Percentiles rank a stretch among this genome's conserved stretches.
Conservation (phyloP, 2,329 filamentous ascomycete genomes). For the Blumeria graminis region DNA sequence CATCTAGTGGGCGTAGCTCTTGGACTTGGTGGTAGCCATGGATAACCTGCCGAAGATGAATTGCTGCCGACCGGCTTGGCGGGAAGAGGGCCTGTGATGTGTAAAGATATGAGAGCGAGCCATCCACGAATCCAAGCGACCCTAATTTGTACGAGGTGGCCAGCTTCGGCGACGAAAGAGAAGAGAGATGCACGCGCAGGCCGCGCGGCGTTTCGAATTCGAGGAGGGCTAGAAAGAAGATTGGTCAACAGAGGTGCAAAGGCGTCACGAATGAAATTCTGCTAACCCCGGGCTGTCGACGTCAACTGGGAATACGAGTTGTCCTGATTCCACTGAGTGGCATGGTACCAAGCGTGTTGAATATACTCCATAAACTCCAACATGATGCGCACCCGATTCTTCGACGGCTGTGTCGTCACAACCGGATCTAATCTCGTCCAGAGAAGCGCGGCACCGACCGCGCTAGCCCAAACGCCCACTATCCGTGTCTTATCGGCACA, state of each 20-base stretch:
- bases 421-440: too few species aligned
- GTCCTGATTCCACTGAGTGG: conserved; percentile 72
- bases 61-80: conserved; percentile 45
- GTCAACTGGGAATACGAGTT: conserved; percentile 80
- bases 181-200: conserved; percentile 66
- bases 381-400: conserved; percentile 25
- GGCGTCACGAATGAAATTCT: too few species aligned
- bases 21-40: conserved; percentile 61
- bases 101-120: conserved; percentile 92
- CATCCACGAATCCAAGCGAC: conserved; percentile 75
- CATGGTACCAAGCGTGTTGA: conserved; percentile 69
- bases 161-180: conserved; percentile 77
- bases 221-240: conserved; percentile 38
- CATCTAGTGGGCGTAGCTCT: conserved; percentile 31
- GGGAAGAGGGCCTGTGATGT: conserved; percentile 55
- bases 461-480: not conserved
- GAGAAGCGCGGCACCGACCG: not conserved
- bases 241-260: conserved; percentile 2
- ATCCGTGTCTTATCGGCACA: not conserved
- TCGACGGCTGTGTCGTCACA: too few species aligned
- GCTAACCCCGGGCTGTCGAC: conserved; percentile 50
- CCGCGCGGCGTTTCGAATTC: conserved; percentile 73
- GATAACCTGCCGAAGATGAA: conserved; percentile 56
- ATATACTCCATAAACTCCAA: conserved; percentile 96
- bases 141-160: conserved; percentile 84